phyloP scores from a whole-genome alignment of 768 basidiomycete genomes.

The Sarcodon aspratus region DNA sequence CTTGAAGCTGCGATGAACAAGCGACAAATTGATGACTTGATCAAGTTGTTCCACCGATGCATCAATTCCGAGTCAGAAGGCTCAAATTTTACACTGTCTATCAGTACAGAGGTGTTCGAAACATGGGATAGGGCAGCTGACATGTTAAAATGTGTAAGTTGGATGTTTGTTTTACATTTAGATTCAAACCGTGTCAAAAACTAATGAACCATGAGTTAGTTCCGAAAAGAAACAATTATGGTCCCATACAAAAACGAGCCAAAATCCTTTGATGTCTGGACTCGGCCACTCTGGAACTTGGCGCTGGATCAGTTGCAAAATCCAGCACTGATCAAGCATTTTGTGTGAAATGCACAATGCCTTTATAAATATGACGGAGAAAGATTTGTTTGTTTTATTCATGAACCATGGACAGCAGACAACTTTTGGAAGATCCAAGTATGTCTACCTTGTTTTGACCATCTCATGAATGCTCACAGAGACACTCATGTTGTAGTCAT shows the following conservation, averaged over 20 bases:
- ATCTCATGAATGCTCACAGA: neutral
- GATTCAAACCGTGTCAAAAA: neutral
- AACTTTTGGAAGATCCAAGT: constrained; percentile 27
- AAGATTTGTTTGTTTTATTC: constrained; percentile 16
- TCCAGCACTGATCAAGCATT: constrained; percentile 10
- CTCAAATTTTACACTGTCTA: constrained; percentile 10
- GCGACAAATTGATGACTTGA: constrained; percentile 8
- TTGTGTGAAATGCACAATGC: constrained; percentile 21
- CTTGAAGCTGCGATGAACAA: constrained; percentile 12
- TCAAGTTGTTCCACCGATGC: constrained; percentile 9
- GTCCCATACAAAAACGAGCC: constrained; percentile 10
- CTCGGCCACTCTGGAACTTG: constrained; percentile 17
- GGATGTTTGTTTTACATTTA: too few species aligned
- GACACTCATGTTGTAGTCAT: constrained; percentile 1
- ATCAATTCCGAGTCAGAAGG: neutral
- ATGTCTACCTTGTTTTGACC: constrained; percentile 1
- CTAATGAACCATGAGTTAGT: constrained; percentile 7
- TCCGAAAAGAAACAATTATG: constrained; percentile 8
- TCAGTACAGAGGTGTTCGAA: constrained; percentile 8
- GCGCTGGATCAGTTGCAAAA: constrained; percentile 16
- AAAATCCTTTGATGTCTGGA: constrained; percentile 11
- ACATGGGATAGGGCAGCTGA: constrained; percentile 9
- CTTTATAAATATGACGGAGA: constrained; percentile 17
- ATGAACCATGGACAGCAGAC: constrained; percentile 28
- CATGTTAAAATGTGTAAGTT: constrained; percentile 4